Percentiles rank a stretch among this genome's conserved stretches.
Evolutionary conservation across 2,329 filamentous ascomycete genomes (phyloP).

Genomic region (Fusarium mangiferae): DNA sequence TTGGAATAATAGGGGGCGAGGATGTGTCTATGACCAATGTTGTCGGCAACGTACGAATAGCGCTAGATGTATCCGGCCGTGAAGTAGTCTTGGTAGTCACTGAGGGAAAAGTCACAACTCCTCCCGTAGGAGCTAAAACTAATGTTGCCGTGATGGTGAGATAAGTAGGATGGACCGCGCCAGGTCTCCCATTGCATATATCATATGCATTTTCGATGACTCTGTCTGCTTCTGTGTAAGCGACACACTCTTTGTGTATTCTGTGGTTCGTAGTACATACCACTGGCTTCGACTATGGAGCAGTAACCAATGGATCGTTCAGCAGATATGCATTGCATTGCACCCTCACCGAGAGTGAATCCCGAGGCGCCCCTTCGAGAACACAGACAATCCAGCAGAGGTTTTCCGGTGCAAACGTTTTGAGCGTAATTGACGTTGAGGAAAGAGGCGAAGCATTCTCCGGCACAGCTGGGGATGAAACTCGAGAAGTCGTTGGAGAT

Average conservation of each 20-base stretch:
- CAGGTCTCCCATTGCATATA: slow-evolving; percentile 65
- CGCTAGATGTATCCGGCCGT: slow-evolving; percentile 16
- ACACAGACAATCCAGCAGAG: slow-evolving; percentile 73
- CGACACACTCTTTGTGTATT: background rate
- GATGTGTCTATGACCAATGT: slow-evolving; percentile 45
- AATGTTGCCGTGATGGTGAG: slow-evolving; percentile 67
- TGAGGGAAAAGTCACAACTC: slow-evolving; percentile 46
- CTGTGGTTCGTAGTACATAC: slow-evolving; percentile 39
- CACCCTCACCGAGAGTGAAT: slow-evolving; percentile 78
- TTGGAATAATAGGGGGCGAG: slow-evolving; percentile 32
- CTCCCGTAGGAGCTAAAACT: slow-evolving; percentile 48
- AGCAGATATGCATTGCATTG: slow-evolving; percentile 72
- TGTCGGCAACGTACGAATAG: slow-evolving; percentile 39
- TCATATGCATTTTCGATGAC: slow-evolving; percentile 61
- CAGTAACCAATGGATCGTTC: slow-evolving; percentile 64
- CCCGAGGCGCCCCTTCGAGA: slow-evolving; percentile 66
- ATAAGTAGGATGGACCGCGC: slow-evolving; percentile 67
- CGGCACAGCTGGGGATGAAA: slow-evolving; percentile 68
- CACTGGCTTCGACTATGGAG: slow-evolving; percentile 53
- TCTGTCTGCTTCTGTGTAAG: slow-evolving; percentile 46
- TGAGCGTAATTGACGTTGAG: slow-evolving; percentile 67
- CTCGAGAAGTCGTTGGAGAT: slow-evolving; percentile 53
- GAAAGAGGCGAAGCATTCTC: slow-evolving; percentile 70
- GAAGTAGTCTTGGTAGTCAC: slow-evolving; percentile 21
- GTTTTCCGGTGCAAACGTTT: slow-evolving; percentile 58